Evolutionary conservation across 306 rosid genomes (phyloP), one percentile per base, ranked within the genome.

Genomic region (Carpinus viminea): DNA sequence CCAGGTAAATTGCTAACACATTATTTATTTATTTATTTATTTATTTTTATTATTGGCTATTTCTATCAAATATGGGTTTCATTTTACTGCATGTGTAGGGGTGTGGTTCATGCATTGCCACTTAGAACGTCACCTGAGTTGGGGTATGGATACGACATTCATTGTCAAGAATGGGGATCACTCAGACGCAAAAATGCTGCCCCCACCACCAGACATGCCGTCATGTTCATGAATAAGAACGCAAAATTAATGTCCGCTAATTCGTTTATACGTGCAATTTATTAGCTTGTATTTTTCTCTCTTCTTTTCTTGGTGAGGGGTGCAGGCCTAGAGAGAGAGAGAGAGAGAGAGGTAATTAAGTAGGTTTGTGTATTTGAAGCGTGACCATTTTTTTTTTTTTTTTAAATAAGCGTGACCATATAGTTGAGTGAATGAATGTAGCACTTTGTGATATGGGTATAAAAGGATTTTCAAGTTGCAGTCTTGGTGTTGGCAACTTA

Each of bases 51-150:
- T 12, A 47, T 47, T 47, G 2, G 52, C 15, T 11, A 15, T n/a
- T 12, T 36, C 12, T 18, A 12, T 18, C 12, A 11, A 4, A 28
- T 57, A 24, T 16, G 3, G 4, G 11, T 9, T 66, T 66, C n/a
- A 36, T 48, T 48, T 76, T n/a, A 50, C 4, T 16, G 26, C 24
- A 36, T 36, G 5, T 36, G 45, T 41, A 91, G 91, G 93, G 9
- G 96, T 88, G 4, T 91, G 96, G 96, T 86, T 85, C 56, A 13
- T 90, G 86, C 95, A 90, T 24, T 88, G 89, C 78, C 94, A 88
- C 74, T 61, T 90, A 13, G 91, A 90, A 12, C 86, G 93, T 7
- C 96, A 91, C 65, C 48, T 82, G 11, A 48, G 85, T 1, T 89
- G 96, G 96, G 92, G 96, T 24, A 91, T 89, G 96, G 79, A 88